phyloP scores from a whole-genome alignment of 495 filamentous ascomycete species.

The Hyaloscypha variabilis region DNA sequence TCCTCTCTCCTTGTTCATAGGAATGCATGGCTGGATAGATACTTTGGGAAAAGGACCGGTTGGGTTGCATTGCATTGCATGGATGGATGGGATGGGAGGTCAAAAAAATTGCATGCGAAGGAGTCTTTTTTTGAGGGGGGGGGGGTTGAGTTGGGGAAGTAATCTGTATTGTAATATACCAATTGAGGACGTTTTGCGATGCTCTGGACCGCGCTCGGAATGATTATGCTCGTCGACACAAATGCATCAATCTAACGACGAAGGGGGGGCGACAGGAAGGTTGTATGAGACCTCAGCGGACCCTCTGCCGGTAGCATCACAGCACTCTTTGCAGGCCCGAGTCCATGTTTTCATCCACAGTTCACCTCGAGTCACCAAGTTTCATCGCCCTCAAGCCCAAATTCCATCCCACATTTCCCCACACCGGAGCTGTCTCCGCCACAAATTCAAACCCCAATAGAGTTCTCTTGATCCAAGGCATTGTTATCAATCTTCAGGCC shows the following conservation, averaged over 20 bases:
- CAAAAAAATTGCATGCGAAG: conserved; percentile 7
- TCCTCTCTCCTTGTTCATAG: background rate
- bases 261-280: too few relatives aligned
- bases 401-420: too few relatives aligned
- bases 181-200: background rate
- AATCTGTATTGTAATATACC: background rate
- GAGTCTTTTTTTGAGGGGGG: conserved; percentile 4
- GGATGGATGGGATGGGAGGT: background rate
- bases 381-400: too few relatives aligned
- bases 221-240: background rate
- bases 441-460: background rate
- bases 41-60: background rate
- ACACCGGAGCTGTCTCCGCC: background rate
- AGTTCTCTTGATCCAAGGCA: background rate
- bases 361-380: too few relatives aligned
- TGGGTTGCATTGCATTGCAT: conserved; percentile 8
- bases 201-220: background rate
- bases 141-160: conserved; percentile 1
- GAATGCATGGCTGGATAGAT: conserved; percentile 4
- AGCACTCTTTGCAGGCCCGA: too few relatives aligned
- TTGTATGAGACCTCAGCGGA: too few relatives aligned
- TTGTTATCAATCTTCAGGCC: background rate
- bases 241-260: too few relatives aligned
- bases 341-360: too few relatives aligned
- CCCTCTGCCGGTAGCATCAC: too few relatives aligned